phyloP scores from a whole-genome alignment of 1,284 basidiomycete species.

The Irpex rosettiformis region DNA sequence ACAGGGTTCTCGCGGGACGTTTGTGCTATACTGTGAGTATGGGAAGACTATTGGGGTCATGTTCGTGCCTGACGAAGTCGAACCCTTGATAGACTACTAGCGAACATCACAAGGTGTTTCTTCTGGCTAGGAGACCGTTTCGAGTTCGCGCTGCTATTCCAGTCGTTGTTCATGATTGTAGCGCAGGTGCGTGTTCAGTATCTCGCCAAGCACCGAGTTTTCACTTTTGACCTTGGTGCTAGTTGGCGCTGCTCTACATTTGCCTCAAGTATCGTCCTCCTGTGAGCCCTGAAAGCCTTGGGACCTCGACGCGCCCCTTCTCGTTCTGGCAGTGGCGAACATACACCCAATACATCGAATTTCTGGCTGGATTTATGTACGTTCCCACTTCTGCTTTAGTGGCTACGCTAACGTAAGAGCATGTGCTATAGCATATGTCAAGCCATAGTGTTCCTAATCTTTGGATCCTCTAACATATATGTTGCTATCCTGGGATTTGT shows the following conservation, averaged over 20 bases:
- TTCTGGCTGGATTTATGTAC: slow-evolving; percentile 76
- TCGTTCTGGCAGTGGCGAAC: slow-evolving; percentile 85
- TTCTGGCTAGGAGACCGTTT: slow-evolving; percentile 85
- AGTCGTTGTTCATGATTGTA: slow-evolving; percentile 79
- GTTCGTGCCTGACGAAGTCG: slow-evolving; percentile 1
- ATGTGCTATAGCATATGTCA: slow-evolving; percentile 52
- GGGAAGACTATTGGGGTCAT: background rate
- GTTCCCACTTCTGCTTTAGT: slow-evolving; percentile 22
- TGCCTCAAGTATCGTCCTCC: slow-evolving; percentile 68
- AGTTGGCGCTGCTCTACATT: slow-evolving; percentile 76
- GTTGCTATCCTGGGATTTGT: slow-evolving; percentile 72
- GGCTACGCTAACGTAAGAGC: slow-evolving; percentile 10
- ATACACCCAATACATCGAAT: slow-evolving; percentile 79
- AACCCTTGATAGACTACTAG: slow-evolving; percentile 51
- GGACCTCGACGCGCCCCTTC: slow-evolving; percentile 62
- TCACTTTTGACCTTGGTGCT: slow-evolving; percentile 7
- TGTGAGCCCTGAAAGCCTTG: slow-evolving; percentile 53
- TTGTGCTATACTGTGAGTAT: slow-evolving; percentile 68
- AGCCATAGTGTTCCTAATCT: slow-evolving; percentile 70
- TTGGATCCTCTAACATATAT: slow-evolving; percentile 64
- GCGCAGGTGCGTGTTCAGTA: slow-evolving; percentile 55
- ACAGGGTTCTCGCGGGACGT: slow-evolving; percentile 84
- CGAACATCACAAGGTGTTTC: slow-evolving; percentile 83
- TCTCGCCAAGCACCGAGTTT: background rate
- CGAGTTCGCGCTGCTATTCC: slow-evolving; percentile 71